Percentiles rank a stretch among this genome's conserved stretches.
phyloP scores from a whole-genome alignment of 805 yeast species.

The fission yeast (Schizosaccharomyces pombe) region DNA sequence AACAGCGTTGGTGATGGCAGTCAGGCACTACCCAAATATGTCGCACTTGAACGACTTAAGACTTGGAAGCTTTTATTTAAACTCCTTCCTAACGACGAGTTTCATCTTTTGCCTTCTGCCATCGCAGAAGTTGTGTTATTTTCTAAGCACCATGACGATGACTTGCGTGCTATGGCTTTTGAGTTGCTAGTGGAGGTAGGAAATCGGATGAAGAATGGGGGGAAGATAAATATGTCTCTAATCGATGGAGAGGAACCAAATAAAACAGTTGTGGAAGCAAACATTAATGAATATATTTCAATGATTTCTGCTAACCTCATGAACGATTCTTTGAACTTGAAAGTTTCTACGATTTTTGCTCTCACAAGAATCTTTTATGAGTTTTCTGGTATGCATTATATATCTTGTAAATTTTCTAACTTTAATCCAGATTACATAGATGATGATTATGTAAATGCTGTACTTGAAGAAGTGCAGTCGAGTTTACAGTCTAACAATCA shows the following conservation, averaged over 20 bases:
- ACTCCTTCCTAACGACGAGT: conserved; percentile 36
- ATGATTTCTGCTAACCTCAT: conserved; percentile 94
- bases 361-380: conserved; percentile 69
- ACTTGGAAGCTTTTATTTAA: conserved; percentile 21
- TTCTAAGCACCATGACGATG: conserved; percentile 81
- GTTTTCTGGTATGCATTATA: conserved; percentile 25
- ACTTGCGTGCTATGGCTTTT: conserved; percentile 64
- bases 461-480: conserved; percentile 66
- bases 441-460: conserved; percentile 41
- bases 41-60: background rate
- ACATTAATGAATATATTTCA: conserved; percentile 61
- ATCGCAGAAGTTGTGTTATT: conserved; percentile 72
- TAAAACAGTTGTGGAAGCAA: conserved; percentile 40
- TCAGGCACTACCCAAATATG: background rate
- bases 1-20: background rate
- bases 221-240: conserved; percentile 24
- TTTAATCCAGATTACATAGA: conserved; percentile 13
- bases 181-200: conserved; percentile 61
- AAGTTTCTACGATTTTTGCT: no score
- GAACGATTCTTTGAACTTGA: conserved; percentile 85
- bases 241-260: conserved; percentile 22
- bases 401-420: background rate
- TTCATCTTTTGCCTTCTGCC: conserved; percentile 57
- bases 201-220: conserved; percentile 40
- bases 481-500: conserved; percentile 79